Conservation (phyloP, 495 filamentous ascomycete genomes). For the Penicillium malachiteum region DNA sequence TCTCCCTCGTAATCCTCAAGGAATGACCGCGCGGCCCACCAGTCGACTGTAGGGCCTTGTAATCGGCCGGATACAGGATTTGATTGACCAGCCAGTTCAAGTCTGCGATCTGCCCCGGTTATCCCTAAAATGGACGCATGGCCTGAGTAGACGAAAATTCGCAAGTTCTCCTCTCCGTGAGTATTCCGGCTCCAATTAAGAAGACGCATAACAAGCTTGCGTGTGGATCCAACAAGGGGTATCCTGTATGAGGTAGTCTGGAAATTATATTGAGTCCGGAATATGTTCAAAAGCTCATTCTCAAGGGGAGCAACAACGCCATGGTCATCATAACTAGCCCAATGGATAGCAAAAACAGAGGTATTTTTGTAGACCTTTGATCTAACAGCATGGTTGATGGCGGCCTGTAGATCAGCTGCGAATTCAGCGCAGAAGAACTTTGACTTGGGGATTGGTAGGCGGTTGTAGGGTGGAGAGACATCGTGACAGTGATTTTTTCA, state of each 20-base stretch:
- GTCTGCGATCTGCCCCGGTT: background rate
- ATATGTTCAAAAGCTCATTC: constrained; percentile 13
- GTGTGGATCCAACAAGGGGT: too few relatives aligned
- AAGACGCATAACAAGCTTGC: background rate
- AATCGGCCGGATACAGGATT: background rate
- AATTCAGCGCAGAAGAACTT: too few relatives aligned
- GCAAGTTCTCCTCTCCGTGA: constrained; percentile 1
- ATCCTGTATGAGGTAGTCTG: too few relatives aligned
- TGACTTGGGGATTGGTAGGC: too few relatives aligned
- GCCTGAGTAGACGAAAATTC: constrained; percentile 6
- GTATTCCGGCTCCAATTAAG: background rate
- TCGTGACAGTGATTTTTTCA: too few relatives aligned
- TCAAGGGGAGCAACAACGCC: constrained; percentile 4
- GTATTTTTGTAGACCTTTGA: constrained; percentile 7
- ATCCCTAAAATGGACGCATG: constrained; percentile 4
- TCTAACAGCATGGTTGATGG: constrained; percentile 5
- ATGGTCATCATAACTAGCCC: constrained; percentile 16
- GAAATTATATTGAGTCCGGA: background rate
- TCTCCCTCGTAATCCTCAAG: background rate
- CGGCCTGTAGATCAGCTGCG: background rate
- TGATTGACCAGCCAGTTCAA: too few relatives aligned
- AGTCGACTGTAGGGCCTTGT: too few relatives aligned
- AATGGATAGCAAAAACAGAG: constrained; percentile 16
- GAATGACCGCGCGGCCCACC: background rate
- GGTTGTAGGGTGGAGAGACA: too few relatives aligned